Evolutionary conservation across 2,329 filamentous ascomycete species (phyloP), one percentile per base, ranked within the genome.

Genomic region (Aspergillus jensenii): DNA sequence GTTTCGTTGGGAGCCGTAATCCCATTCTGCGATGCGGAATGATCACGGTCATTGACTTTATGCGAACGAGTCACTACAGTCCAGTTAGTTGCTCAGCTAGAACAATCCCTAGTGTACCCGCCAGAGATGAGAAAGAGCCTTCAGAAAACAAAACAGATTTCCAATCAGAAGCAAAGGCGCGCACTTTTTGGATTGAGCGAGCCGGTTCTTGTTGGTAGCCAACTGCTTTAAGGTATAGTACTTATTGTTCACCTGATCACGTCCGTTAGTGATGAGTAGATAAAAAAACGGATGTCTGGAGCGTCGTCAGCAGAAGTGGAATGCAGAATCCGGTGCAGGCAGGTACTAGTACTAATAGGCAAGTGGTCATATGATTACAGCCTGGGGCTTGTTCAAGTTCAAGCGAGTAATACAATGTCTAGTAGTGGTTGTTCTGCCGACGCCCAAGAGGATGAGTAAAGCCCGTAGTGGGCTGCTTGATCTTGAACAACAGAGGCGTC

Each of bases 11-110:
- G 81, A 52, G 82, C 76, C 61, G 85, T 87, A 58, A 85, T 87
- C 73, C 89, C 90, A 68, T 95, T 90, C 65, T 89, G 88, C 66
- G 91, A 79, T 71, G 84, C 89, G 69, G 87, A 86, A 81, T 96
- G 90, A 82, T 96, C 90, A 79, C 93, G 93, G 78, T 96, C 91
- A 80, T 92, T 96, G 82, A 84, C 86, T 83, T 98, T 99, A 86
- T 93, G 91, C 65, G 93, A 96, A 76, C 95, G 93, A 81, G 95
- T 97, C 93, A 99, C 93, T 96, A 67, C 35, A 47, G 23, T 31
- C 14, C 9, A 23, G 52, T 54, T 40, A 54, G 35, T 21, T 23
- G 21, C 43, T n/a, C 35, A n/a, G 35, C 27, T 31, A 9, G 4
- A 31, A 31, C 9, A 31, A 31, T 11, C 9, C 27, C 27, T 31